phyloP scores from a whole-genome alignment of 352 stramenopile species.

The Phytophthora megakarya region DNA sequence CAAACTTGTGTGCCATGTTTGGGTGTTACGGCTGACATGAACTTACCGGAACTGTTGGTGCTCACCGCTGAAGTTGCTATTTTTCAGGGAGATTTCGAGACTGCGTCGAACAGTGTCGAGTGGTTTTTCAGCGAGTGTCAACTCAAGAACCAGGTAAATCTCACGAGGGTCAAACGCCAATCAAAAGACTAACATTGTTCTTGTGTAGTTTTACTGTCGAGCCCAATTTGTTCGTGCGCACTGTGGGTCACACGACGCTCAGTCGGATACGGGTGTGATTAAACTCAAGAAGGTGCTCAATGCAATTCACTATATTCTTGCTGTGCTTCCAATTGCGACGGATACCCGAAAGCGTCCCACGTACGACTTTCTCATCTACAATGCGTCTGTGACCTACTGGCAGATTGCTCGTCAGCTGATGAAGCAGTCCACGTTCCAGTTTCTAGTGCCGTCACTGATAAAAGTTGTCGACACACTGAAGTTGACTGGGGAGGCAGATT shows the following conservation, averaged over 20 bases:
- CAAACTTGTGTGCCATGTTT: conserved; percentile 47
- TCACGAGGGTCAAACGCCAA: background rate
- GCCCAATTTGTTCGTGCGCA: conserved; percentile 82
- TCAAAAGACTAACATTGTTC: background rate
- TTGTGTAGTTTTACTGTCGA: conserved; percentile 85
- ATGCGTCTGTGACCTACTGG: conserved; percentile 89
- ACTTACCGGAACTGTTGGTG: conserved; percentile 75
- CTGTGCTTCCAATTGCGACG: conserved; percentile 74
- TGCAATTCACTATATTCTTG: conserved; percentile 76
- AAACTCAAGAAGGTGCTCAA: conserved; percentile 65
- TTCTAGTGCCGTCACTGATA: conserved; percentile 65
- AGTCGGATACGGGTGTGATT: conserved; percentile 40
- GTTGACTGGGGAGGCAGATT: conserved; percentile 68
- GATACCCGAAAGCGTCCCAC: conserved; percentile 56
- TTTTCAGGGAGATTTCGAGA: conserved; percentile 67
- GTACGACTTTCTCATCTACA: conserved; percentile 94
- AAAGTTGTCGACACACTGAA: conserved; percentile 78
- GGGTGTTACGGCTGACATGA: conserved; percentile 30
- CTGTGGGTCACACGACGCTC: conserved; percentile 52
- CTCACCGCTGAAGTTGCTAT: conserved; percentile 76
- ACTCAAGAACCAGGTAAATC: conserved; percentile 77
- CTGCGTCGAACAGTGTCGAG: conserved; percentile 51
- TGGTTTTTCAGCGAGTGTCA: conserved; percentile 76
- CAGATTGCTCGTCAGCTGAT: conserved; percentile 83
- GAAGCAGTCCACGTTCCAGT: conserved; percentile 76